Base-by-base conservation (phyloP, 768 basidiomycete species). In the Rubroboletus pulcherrimus region DNA sequence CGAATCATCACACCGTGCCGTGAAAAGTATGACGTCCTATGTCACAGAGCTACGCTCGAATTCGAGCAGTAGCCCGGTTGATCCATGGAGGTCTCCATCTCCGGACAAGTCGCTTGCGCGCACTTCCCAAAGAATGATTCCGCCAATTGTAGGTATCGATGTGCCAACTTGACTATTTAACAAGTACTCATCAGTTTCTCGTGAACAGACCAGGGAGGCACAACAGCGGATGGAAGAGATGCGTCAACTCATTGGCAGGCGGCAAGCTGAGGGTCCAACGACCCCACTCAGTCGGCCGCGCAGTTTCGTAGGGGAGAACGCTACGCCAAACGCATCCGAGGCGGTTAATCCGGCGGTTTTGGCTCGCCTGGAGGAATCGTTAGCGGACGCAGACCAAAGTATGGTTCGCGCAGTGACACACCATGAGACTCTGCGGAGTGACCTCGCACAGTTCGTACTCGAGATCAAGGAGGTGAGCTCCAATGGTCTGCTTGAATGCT, bases 151-250 rank as follows among this genome's bases (percentile, higher is more conserved):
- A 62, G 59, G 71, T 56, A 50, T 55, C 38, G 48, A 41, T 46
- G 31, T 49, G 41, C 38, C 42, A 19, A 51, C 48, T 46, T 50
- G 54, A 40, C 39, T 37, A n/a, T 56, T 44, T 21, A 11, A 46
- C 42, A 19, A 41, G 37, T 58, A 33, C 43, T 65, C 38, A 60
- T 48, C 33, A 17, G 30, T 35, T 51, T 44, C 33, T 30, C 26
- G 10, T 42, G 50, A 46, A 91, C 61, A 93, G 91, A 87, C 81
- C 12, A 84, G 73, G 64, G 90, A 85, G 52, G 89, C 90, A 35
- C 85, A 84, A 61, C 85, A 85, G 35, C 83, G 91, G 24, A 78
- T 91, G 77, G 84, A 90, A 62, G 91, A 93, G 68, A 90, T 93
- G 90, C 81, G 85, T 39, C 81, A 81, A 59, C 74, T 91, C 53